phyloP scores from a whole-genome alignment of 345 rosid genomes.

The Eucalyptus coolabah region DNA sequence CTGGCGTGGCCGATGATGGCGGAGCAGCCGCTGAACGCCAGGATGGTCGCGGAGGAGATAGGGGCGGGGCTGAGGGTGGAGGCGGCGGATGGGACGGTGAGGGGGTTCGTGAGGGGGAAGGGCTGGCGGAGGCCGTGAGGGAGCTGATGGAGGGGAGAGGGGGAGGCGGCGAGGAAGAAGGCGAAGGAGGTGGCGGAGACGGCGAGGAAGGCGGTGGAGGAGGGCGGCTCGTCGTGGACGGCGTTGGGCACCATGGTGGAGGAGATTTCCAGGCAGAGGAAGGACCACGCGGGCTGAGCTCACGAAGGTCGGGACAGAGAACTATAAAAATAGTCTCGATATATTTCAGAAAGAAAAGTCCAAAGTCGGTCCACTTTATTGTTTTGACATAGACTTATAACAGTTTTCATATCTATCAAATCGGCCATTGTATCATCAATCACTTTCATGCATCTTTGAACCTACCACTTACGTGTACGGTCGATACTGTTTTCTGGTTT shows the following conservation, averaged over 20 bases:
- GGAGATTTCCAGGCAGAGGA: neutral
- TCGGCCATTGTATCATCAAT: neutral
- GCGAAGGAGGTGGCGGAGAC: conserved; percentile 20
- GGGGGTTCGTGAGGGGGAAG: conserved; percentile 34
- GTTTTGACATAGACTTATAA: neutral
- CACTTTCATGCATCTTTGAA: neutral
- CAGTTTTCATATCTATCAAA: neutral
- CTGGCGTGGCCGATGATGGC: conserved; percentile 81
- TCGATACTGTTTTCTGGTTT: no score
- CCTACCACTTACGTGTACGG: no score
- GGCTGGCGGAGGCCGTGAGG: conserved; percentile 24
- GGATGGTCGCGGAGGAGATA: conserved; percentile 51
- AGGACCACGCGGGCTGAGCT: neutral
- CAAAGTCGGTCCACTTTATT: neutral
- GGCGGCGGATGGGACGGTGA: conserved; percentile 19
- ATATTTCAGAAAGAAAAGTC: neutral
- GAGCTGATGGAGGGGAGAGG: conserved; percentile 60
- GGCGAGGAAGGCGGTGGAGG: conserved; percentile 44
- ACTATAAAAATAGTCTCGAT: neutral
- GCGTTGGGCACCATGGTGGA: conserved; percentile 23
- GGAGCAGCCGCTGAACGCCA: conserved; percentile 59
- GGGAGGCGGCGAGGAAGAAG: conserved; percentile 25
- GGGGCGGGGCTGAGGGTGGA: conserved; percentile 48
- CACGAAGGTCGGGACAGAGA: neutral
- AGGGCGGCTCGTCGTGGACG: conserved; percentile 54